Percentiles rank a stretch among this genome's conserved stretches.
Conservation (phyloP, 371 early-diverging fungal genomes). For the Mortierella sp. region DNA sequence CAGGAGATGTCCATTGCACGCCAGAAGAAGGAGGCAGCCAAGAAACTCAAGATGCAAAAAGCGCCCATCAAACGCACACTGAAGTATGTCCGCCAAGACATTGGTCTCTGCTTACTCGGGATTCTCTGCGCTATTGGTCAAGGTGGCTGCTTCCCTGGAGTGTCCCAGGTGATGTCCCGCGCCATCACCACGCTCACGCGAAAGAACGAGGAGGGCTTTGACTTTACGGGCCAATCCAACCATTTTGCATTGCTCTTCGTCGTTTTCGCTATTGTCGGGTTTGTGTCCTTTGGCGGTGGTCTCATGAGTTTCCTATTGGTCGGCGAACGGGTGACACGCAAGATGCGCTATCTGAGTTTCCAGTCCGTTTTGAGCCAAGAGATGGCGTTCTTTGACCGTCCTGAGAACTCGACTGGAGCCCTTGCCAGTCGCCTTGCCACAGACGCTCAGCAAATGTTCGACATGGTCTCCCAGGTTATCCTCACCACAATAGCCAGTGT, state of each 20-base stretch:
- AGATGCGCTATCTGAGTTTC: constrained; percentile 68
- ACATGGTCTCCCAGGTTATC: constrained; percentile 74
- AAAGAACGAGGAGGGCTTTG: no score
- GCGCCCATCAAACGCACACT: constrained; percentile 59
- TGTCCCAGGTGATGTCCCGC: no score
- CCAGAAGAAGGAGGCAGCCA: constrained; percentile 57
- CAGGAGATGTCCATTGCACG: constrained; percentile 31
- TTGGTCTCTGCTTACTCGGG: no score
- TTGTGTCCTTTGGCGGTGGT: constrained; percentile 63
- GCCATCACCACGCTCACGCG: no score
- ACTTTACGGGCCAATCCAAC: no score
- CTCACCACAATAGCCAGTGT: constrained; percentile 70
- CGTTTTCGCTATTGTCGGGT: constrained; percentile 63
- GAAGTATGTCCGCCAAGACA: no score
- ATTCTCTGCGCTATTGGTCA: no score
- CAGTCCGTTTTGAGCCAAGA: constrained; percentile 79
- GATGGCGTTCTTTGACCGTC: constrained; percentile 87
- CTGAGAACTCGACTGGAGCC: constrained; percentile 84
- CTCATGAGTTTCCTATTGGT: constrained; percentile 54
- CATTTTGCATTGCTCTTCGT: constrained; percentile 73
- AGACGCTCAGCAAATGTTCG: constrained; percentile 79
- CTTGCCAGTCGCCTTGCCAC: constrained; percentile 84
- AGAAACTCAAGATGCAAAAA: constrained; percentile 57
- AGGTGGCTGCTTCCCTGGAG: no score
- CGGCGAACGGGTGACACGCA: constrained; percentile 67